phyloP scores from a whole-genome alignment of 129 eudicot species.

The Escallonia herrerae region DNA sequence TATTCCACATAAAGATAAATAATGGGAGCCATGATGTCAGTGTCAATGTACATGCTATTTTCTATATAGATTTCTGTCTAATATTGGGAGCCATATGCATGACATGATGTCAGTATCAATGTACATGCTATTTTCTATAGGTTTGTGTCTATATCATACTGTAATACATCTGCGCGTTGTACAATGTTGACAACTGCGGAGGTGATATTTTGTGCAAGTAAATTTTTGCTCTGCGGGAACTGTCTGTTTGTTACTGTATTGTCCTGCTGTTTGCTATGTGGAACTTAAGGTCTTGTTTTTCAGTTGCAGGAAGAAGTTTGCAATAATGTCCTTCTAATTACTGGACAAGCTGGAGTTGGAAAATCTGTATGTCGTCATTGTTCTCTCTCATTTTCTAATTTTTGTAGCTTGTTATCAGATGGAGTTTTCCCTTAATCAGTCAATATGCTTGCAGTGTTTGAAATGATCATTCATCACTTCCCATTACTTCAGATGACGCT shows the following conservation, averaged over 20 bases:
- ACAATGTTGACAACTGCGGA: no score
- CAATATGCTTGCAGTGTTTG: not conserved
- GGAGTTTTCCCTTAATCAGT: not conserved
- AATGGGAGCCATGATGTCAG: no score
- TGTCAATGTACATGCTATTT: no score
- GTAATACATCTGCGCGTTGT: no score
- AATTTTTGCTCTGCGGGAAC: no score
- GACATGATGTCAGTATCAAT: no score
- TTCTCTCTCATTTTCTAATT: conserved; percentile 3
- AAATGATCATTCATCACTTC: not conserved
- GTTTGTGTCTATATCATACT: no score
- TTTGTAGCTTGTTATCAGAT: not conserved
- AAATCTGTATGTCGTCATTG: conserved; percentile 63
- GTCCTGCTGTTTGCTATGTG: conserved; percentile 1
- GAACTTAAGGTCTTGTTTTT: conserved; percentile 14
- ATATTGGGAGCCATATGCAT: no score
- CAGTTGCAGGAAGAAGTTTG: conserved; percentile 33
- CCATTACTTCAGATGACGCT: not conserved
- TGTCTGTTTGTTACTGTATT: not conserved
- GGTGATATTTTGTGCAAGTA: no score
- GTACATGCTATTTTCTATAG: no score
- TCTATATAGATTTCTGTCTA: no score
- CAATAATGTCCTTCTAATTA: conserved; percentile 65
- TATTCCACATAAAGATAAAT: no score
- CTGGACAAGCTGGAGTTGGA: conserved; percentile 96